Evolutionary conservation across 441 rosid genomes (phyloP).

Genomic region (Eruca vesicaria): DNA sequence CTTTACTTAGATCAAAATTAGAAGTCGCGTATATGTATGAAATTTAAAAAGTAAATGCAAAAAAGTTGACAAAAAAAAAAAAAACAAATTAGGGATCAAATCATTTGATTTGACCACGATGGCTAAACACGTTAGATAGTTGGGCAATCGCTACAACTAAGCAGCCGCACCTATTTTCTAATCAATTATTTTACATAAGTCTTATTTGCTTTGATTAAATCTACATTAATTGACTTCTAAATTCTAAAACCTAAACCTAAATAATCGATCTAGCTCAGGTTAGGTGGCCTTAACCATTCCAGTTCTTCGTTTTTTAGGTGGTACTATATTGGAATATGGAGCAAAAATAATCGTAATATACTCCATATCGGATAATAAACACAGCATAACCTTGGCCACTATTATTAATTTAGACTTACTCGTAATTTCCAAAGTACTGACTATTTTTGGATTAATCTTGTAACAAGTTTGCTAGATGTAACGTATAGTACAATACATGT

Average conservation of each 20-base stretch:
- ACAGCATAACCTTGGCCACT: neutral
- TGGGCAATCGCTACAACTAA: conserved; percentile 33
- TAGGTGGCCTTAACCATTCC: conserved; percentile 10
- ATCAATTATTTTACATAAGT: conserved; percentile 16
- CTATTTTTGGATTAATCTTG: neutral
- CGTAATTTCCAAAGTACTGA: neutral
- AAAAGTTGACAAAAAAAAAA: conserved; percentile 12
- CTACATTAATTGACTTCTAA: too few relatives aligned
- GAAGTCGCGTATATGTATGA: neutral
- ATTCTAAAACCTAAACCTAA: neutral
- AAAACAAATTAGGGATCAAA: conserved; percentile 2
- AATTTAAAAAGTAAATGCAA: neutral
- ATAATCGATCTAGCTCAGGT: neutral
- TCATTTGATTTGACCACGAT: conserved; percentile 32
- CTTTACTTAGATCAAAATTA: neutral
- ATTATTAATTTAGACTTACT: neutral
- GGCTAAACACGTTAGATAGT: conserved; percentile 36
- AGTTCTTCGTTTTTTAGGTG: neutral
- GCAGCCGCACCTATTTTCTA: conserved; percentile 15
- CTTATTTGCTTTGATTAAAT: too few relatives aligned
- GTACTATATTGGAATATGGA: neutral
- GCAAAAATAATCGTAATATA: neutral
- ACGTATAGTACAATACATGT: neutral
- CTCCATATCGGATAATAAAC: neutral
- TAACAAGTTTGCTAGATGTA: neutral